These are phyloP conservation scores for Diatrype stigma DNA, from an alignment of 2,329 filamentous ascomycete species.

Conservation along the genomic window DNA sequence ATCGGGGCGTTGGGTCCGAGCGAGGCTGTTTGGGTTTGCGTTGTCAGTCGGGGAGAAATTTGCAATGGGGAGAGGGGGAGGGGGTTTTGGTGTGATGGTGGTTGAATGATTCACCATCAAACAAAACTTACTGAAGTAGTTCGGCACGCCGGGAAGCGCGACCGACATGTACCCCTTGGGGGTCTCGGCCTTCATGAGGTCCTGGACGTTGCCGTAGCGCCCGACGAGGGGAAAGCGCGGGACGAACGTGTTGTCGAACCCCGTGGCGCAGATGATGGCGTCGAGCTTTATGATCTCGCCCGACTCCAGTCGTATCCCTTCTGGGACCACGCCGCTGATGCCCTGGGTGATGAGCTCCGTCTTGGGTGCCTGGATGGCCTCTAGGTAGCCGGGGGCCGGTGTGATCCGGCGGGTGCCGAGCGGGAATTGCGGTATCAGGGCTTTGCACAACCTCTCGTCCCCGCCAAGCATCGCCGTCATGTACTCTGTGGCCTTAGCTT, in stretches of 20 bases:
- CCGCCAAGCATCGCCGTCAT: slow-evolving; percentile 45
- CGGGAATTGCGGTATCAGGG: slow-evolving; percentile 46
- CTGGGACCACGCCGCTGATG: slow-evolving; percentile 42
- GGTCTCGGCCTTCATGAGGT: slow-evolving; percentile 38
- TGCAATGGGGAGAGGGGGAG: neutral
- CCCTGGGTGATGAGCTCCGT: slow-evolving; percentile 42
- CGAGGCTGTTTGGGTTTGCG: slow-evolving; percentile 34
- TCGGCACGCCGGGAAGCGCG: slow-evolving; percentile 47
- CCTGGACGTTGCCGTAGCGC: slow-evolving; percentile 46
- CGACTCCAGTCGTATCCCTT: slow-evolving; percentile 44
- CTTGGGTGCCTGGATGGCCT: slow-evolving; percentile 41
- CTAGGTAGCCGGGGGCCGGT: slow-evolving; percentile 46
- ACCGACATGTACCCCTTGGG: slow-evolving; percentile 52
- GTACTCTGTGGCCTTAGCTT: slow-evolving; percentile 37
- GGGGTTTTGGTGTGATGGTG: neutral
- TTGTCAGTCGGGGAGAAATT: neutral
- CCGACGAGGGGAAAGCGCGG: slow-evolving; percentile 49
- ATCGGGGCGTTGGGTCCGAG: slow-evolving; percentile 50
- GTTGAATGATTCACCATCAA: no score
- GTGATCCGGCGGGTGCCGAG: slow-evolving; percentile 47
- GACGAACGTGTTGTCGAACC: slow-evolving; percentile 50
- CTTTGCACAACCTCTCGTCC: slow-evolving; percentile 45
- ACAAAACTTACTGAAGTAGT: slow-evolving; percentile 47
- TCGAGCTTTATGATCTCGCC: slow-evolving; percentile 50
- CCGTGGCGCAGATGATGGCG: slow-evolving; percentile 54